Evolutionary conservation across 75 land plant genomes (phyloP).

Genomic region (Selaginella tamariscina): DNA sequence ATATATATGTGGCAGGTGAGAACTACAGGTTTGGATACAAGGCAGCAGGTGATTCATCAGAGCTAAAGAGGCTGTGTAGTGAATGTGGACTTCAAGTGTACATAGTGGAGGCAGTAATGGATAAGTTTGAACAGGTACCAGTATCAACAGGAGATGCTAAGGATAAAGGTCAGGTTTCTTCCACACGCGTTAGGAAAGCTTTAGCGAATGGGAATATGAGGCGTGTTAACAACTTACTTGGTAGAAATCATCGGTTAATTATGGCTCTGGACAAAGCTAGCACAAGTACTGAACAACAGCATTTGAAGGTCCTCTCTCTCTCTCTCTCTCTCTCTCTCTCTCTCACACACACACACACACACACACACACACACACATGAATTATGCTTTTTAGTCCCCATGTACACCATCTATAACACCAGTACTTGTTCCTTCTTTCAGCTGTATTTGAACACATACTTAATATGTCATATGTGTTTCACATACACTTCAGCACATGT

Average conservation of each 20-base stretch:
- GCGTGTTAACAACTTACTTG: conserved; percentile 62
- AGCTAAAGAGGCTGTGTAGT: conserved; percentile 54
- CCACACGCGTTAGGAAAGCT: conserved; percentile 83
- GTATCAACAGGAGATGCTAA: conserved; percentile 20
- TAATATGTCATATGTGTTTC: no score
- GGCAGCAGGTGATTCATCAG: conserved; percentile 88
- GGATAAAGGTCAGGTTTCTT: conserved; percentile 88
- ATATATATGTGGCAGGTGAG: conserved; percentile 60
- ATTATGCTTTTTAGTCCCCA: no score
- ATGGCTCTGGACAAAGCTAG: conserved; percentile 19
- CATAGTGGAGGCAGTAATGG: conserved; percentile 82
- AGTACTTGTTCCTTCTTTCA: no score
- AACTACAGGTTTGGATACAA: conserved; percentile 93
- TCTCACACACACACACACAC: no score
- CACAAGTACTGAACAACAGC: no score
- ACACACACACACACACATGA: no score
- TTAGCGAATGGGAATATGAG: conserved; percentile 63
- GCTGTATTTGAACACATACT: no score
- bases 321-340: no score
- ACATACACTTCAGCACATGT: no score
- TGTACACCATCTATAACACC: no score
- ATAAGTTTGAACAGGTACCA: conserved; percentile 23
- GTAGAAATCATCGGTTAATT: conserved; percentile 66
- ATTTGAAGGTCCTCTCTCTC: no score
- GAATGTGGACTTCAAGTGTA: conserved; percentile 58